These are phyloP conservation scores for Odonthalia washingtoniensis DNA, from an alignment of 31 red algal species.

Conservation along the genomic window DNA sequence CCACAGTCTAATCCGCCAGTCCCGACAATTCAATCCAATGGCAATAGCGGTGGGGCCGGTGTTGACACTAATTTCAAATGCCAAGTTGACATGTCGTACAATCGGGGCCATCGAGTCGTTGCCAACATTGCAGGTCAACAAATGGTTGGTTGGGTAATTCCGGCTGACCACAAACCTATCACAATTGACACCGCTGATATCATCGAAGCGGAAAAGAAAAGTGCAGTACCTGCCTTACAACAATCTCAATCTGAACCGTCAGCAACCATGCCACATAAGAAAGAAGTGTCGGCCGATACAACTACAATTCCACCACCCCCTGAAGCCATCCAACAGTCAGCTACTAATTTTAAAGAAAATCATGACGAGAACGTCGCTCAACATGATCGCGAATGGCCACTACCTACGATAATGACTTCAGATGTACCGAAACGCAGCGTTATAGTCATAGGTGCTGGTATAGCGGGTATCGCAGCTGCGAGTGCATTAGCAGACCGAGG, in stretches of 20 bases:
- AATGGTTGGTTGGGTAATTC: slow-evolving; percentile 69
- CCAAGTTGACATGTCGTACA: neutral
- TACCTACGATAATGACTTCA: slow-evolving; percentile 12
- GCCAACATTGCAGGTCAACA: slow-evolving; percentile 57
- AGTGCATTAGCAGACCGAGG: slow-evolving; percentile 69
- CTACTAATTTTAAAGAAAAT: neutral
- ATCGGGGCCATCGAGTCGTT: slow-evolving; percentile 53
- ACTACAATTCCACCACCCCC: too few relatives aligned
- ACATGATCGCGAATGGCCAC: neutral
- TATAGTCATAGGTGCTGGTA: slow-evolving; percentile 90
- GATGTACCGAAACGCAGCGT: slow-evolving; percentile 65
- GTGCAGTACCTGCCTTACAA: neutral
- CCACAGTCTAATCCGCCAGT: too few relatives aligned
- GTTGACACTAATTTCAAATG: too few relatives aligned
- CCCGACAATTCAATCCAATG: too few relatives aligned
- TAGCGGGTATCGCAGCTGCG: slow-evolving; percentile 93
- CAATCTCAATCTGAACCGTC: neutral
- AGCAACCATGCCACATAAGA: too few relatives aligned
- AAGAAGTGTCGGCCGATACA: too few relatives aligned
- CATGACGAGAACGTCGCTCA: neutral
- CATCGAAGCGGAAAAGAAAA: neutral
- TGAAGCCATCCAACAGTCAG: too few relatives aligned
- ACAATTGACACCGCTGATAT: neutral
- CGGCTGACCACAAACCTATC: neutral
- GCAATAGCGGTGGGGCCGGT: too few relatives aligned